Base-by-base conservation (phyloP, 2,329 filamentous ascomycete genomes). In the Harringtonia lauricola region DNA sequence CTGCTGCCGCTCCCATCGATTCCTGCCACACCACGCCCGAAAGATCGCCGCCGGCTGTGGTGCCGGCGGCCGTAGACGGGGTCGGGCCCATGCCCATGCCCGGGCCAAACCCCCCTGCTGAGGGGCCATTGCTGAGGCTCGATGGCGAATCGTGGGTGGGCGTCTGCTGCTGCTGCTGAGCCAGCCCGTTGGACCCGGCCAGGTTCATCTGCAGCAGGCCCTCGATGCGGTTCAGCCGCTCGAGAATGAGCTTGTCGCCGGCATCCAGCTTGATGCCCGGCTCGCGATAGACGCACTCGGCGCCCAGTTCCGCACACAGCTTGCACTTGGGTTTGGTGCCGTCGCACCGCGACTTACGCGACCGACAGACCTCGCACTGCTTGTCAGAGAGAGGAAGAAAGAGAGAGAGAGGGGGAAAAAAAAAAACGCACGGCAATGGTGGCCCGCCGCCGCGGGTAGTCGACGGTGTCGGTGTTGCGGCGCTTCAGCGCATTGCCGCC, bases 191-290 rank as follows among this genome's bases (percentile, higher is more conserved):
- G 36, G 63, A 65, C 18, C 72, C 65, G 18, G 72, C 66, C 51
- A 87, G 65, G 51, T 68, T 83, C 50, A 81, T 79, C 58, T 89
- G 83, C n/a, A 92, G 69, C 36, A 92, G 66, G 41, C 72, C 82
- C 60, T 92, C 86, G 54, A 92, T 89, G 42, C 83, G 79, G 53
- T 74, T 78, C 30, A 92, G 68, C 44, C 83, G 81, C 58, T 90
- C 86, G 31, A 92, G 66, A 48, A 92, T 92, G 45, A 92, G 69
- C 64, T 89, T 90, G 66, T 90, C 86, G 51, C 86, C 86, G 30
- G 85, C 84, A 59, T 92, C 86, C 10, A 92, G 74, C 64, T 92
- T 92, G 67, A 90, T 86, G 3, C 85, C 85, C 8, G 86, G 86
- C 59, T 92, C 86, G 50, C 86, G 76, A 60, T 92, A 92, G 51